phyloP scores from a whole-genome alignment of 1,139 yeast genomes.

The Blastobotrys persicus region DNA sequence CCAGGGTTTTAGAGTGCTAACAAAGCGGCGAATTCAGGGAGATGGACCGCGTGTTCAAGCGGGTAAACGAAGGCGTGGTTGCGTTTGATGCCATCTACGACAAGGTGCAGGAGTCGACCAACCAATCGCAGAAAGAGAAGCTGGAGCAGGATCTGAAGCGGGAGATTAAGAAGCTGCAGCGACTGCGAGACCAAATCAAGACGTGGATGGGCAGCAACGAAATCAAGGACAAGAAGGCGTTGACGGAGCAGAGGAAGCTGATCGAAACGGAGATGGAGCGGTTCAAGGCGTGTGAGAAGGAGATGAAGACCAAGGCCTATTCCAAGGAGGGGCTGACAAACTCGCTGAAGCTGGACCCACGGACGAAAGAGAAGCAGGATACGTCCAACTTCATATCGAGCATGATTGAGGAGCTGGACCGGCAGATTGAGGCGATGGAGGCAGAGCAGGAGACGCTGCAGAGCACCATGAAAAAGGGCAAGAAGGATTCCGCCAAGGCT shows the following conservation, averaged over 20 bases:
- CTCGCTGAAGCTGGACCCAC: conserved; percentile 67
- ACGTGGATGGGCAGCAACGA: conserved; percentile 93
- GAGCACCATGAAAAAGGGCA: conserved; percentile 52
- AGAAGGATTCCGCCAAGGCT: conserved; percentile 55
- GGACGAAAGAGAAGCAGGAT: conserved; percentile 76
- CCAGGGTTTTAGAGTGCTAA: background rate
- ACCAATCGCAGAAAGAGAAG: conserved; percentile 89
- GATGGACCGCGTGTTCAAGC: conserved; percentile 93
- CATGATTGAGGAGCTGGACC: conserved; percentile 76
- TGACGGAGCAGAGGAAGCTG: conserved; percentile 75
- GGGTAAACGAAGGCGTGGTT: conserved; percentile 88
- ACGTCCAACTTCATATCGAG: conserved; percentile 69
- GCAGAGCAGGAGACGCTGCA: conserved; percentile 66
- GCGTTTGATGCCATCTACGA: conserved; percentile 86
- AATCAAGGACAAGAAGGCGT: conserved; percentile 79
- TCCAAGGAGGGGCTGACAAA: conserved; percentile 89
- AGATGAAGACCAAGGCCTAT: conserved; percentile 93
- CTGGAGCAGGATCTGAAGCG: conserved; percentile 90
- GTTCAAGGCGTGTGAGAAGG: conserved; percentile 91
- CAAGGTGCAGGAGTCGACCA: conserved; percentile 77
- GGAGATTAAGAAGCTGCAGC: conserved; percentile 92
- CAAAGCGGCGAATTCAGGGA: conserved; percentile 44
- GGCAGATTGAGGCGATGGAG: conserved; percentile 77
- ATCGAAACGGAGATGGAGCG: conserved; percentile 90
- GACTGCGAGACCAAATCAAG: conserved; percentile 93